Conservation (phyloP, 2,329 filamentous ascomycete species). For the Calonectria montana region DNA sequence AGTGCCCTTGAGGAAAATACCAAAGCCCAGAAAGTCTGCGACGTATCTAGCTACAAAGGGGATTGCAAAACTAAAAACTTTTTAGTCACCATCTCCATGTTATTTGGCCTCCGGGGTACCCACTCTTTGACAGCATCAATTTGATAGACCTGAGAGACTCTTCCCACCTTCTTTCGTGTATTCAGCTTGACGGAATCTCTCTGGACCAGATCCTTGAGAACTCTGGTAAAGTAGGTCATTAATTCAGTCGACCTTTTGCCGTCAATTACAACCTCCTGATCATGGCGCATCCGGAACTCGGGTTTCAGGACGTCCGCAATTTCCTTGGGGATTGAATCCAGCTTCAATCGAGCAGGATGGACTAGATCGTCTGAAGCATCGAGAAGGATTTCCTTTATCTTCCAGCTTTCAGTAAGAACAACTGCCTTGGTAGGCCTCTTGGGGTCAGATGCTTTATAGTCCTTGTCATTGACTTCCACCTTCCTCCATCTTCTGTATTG, state of each 20-base stretch:
- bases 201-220: conserved; percentile 29
- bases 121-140: conserved; percentile 35
- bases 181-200: conserved; percentile 21
- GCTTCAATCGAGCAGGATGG: neutral
- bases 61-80: conserved; percentile 31
- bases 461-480: neutral
- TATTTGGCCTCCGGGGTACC: neutral
- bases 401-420: neutral
- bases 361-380: neutral
- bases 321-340: neutral
- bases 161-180: neutral
- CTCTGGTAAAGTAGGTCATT: conserved; percentile 15
- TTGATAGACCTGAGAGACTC: conserved; percentile 26
- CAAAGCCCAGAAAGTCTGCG: conserved; percentile 38
- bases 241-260: neutral
- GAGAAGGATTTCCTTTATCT: neutral
- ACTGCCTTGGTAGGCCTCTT: neutral
- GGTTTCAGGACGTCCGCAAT: neutral
- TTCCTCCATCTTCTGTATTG: neutral
- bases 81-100: neutral
- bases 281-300: neutral
- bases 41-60: conserved; percentile 36
- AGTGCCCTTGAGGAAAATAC: conserved; percentile 16
- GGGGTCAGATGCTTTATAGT: neutral
- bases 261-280: neutral